Conservation (phyloP, 2,329 filamentous ascomycete genomes). For the Endothia cerciana region DNA sequence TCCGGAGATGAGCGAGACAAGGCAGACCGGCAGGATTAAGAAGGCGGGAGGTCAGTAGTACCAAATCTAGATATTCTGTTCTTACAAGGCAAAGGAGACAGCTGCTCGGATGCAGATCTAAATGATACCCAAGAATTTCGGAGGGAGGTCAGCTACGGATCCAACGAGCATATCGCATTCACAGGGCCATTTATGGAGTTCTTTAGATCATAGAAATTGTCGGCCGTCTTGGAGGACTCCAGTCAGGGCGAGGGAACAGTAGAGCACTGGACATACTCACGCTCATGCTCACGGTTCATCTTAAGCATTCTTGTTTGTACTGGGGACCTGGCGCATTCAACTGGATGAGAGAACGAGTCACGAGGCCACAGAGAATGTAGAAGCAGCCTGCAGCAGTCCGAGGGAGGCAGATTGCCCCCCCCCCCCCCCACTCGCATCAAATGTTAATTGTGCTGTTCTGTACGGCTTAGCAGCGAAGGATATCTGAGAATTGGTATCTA, state of each 20-base stretch:
- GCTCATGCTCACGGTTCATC: not conserved
- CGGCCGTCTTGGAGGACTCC: not conserved
- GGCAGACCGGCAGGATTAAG: slow-evolving; percentile 27
- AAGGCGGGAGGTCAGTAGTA: not conserved
- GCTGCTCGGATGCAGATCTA: not conserved
- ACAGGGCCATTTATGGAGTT: slow-evolving; percentile 1
- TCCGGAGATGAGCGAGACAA: slow-evolving; percentile 28
- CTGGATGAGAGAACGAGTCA: too few species aligned
- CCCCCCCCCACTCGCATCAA: not conserved
- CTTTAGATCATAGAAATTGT: slow-evolving; percentile 8
- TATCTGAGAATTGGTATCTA: too few species aligned
- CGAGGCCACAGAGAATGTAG: too few species aligned
- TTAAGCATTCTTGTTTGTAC: not conserved
- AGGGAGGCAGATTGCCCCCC: too few species aligned
- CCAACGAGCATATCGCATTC: slow-evolving; percentile 20
- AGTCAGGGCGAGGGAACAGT: not conserved
- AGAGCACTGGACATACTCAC: not conserved
- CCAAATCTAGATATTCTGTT: not conserved
- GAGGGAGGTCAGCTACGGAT: slow-evolving; percentile 4
- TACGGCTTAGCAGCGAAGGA: too few species aligned
- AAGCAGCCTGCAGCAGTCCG: too few species aligned
- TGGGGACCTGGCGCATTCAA: not conserved
- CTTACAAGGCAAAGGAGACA: not conserved
- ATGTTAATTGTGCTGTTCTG: not conserved
- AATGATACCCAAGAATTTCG: slow-evolving; percentile 19